Evolutionary conservation across 23 red algal species (phyloP), one percentile per base, ranked within the genome.

Genomic region (Gracilaria caudata): DNA sequence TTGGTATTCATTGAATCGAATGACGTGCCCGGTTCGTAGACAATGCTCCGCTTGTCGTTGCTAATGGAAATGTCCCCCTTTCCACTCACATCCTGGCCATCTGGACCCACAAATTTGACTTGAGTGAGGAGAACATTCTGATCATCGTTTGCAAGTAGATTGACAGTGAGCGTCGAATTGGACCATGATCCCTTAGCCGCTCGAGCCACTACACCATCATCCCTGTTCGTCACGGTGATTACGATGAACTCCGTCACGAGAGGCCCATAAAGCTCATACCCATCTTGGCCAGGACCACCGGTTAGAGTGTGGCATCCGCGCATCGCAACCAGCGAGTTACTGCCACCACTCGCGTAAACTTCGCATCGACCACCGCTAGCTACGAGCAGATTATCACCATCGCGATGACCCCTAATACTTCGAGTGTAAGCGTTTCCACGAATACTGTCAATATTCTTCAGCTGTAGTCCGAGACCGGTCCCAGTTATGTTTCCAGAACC

Each of bases 231-330:
- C 4, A 79, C 33, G 1, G 51, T 54, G 12, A 79, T 49, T 24
- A 79, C 75, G 21, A 58, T 32, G 37, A 79, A 79, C 9, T 79
- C 47, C 33, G 44, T 17, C 45, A 79, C 5, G 0, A 29, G 28
- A 60, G 75, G 75, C 5, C 44, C 75, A 79, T 79, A 49, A 33
- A 79, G 55, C 55, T 79, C 75, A 79, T 79, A 79, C 2, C 16
- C 47, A 23, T 32, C 75, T 57, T 79, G 75, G 1, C 30, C 75
- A 28, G 75, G 19, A 21, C 47, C 75, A 56, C 19, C 12, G 30
- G n/a, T 79, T n/a, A 79, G 21, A 10, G 7, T 79, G 75, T 79
- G 75, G 13, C 37, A 4, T 24, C 75, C 75, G 45, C 75, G 75
- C 75, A 79, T 79, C 11, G 75, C 44, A 59, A 79, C 37, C 5